These are phyloP conservation scores for Neonectria sp. DNA, from an alignment of 2,329 filamentous ascomycete species.

Conservation along the genomic window DNA sequence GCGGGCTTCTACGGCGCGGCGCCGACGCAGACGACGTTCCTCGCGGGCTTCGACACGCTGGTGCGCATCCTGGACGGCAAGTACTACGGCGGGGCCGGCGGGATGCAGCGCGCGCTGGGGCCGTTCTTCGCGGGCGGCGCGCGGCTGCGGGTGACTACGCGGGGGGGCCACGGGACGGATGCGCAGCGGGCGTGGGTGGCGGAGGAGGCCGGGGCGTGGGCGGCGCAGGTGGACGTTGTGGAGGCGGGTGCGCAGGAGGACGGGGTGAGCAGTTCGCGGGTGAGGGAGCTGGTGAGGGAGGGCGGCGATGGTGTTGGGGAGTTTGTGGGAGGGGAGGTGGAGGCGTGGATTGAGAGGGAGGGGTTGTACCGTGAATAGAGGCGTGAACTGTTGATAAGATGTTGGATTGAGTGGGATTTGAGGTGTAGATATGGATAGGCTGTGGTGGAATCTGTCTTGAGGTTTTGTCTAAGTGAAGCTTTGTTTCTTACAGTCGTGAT, in stretches of 20 bases:
- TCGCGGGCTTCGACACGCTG: conserved; percentile 83
- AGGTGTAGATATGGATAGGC: not conserved
- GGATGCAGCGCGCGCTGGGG: conserved; percentile 68
- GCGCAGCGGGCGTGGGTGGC: conserved; percentile 62
- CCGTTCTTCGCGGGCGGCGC: conserved; percentile 76
- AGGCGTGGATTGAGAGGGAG: conserved; percentile 70
- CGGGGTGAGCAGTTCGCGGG: conserved; percentile 73
- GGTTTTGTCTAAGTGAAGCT: too few species aligned
- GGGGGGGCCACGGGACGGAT: conserved; percentile 66
- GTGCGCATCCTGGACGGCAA: conserved; percentile 80
- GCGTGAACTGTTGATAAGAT: not conserved
- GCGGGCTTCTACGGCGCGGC: conserved; percentile 58
- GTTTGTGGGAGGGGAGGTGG: conserved; percentile 72
- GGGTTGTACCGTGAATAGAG: conserved; percentile 66
- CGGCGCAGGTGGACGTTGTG: conserved; percentile 71
- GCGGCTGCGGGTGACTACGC: conserved; percentile 74
- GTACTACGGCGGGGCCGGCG: conserved; percentile 68
- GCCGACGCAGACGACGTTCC: conserved; percentile 71
- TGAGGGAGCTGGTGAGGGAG: conserved; percentile 69
- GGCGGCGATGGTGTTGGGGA: conserved; percentile 63
- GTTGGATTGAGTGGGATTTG: too few species aligned
- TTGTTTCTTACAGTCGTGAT: too few species aligned
- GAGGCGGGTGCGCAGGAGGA: conserved; percentile 61
- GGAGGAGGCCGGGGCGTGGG: conserved; percentile 70
- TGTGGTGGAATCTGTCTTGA: not conserved